Conservation (phyloP, 306 rosid species). For the Malus asiatica region DNA sequence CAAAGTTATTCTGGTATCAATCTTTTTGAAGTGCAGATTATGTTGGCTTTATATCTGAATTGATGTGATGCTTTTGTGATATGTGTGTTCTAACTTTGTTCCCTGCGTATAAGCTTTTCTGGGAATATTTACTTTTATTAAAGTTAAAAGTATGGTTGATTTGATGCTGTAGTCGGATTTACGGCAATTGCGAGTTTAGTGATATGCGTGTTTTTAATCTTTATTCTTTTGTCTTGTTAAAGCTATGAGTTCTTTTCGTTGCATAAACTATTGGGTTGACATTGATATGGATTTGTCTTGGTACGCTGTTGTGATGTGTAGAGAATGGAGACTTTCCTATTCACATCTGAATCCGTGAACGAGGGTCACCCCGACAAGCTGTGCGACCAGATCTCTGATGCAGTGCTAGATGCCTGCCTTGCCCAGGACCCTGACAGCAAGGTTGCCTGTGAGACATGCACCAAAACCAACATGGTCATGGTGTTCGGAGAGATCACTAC, state of each 20-base stretch:
- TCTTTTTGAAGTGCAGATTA: constrained; percentile 18
- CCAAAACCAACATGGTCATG: constrained; percentile 99
- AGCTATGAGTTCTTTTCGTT: background rate
- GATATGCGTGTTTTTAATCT: background rate
- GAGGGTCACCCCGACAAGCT: constrained; percentile 99
- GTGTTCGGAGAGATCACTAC: constrained; percentile 98
- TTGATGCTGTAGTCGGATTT: background rate
- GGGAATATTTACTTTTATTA: constrained; percentile 1
- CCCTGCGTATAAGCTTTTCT: background rate
- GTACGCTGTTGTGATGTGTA: constrained; percentile 19
- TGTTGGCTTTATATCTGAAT: constrained; percentile 4
- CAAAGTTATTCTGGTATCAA: background rate
- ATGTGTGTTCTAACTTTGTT: background rate
- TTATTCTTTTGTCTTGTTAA: background rate
- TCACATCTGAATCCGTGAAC: constrained; percentile 91
- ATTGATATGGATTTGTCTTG: constrained; percentile 9
- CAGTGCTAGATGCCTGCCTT: constrained; percentile 98
- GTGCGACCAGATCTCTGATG: constrained; percentile 99
- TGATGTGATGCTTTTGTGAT: constrained; percentile 17
- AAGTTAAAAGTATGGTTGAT: background rate
- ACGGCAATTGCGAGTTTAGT: background rate
- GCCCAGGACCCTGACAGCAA: constrained; percentile 96
- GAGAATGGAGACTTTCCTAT: constrained; percentile 89
- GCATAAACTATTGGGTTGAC: background rate
- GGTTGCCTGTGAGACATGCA: constrained; percentile 99